Evolutionary conservation across 495 filamentous ascomycete species (phyloP).

Genomic region (Tuber umbilicatum): DNA sequence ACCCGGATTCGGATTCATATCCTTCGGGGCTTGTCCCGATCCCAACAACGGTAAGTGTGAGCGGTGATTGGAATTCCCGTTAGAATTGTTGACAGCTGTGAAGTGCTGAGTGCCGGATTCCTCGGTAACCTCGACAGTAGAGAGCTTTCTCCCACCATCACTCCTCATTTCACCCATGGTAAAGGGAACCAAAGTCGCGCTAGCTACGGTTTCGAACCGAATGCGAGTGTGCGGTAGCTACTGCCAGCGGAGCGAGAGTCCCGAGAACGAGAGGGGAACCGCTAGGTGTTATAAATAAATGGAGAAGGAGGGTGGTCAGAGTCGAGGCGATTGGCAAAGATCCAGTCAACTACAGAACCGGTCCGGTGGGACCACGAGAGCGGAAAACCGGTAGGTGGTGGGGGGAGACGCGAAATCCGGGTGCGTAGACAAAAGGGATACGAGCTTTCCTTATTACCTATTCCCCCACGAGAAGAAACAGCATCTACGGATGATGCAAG

Average conservation of each 20-base stretch:
- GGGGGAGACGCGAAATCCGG: not conserved
- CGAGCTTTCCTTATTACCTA: not conserved
- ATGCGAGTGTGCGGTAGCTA: slow-evolving; percentile 9
- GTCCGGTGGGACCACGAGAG: not conserved
- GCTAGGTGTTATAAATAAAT: not conserved
- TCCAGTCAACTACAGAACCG: not conserved
- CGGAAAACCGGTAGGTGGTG: not conserved
- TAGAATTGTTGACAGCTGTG: slow-evolving; percentile 36
- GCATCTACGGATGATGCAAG: not conserved
- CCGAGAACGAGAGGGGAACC: not conserved
- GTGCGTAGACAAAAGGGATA: not conserved
- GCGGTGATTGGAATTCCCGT: slow-evolving; percentile 23
- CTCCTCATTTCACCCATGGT: slow-evolving; percentile 32
- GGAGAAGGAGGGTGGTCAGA: not conserved
- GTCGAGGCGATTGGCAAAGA: not conserved
- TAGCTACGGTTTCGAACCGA: slow-evolving; percentile 10
- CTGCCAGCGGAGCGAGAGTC: slow-evolving; percentile 8
- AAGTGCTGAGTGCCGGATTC: slow-evolving; percentile 32
- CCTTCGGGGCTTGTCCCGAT: slow-evolving; percentile 9
- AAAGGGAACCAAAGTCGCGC: slow-evolving; percentile 26
- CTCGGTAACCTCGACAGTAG: slow-evolving; percentile 24
- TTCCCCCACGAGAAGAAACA: not conserved
- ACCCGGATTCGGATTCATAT: slow-evolving; percentile 1
- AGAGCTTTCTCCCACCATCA: slow-evolving; percentile 22
- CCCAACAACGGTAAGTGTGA: slow-evolving; percentile 25